phyloP scores from a whole-genome alignment of 164 flowering plant species.

The Euptelea pleiosperma region DNA sequence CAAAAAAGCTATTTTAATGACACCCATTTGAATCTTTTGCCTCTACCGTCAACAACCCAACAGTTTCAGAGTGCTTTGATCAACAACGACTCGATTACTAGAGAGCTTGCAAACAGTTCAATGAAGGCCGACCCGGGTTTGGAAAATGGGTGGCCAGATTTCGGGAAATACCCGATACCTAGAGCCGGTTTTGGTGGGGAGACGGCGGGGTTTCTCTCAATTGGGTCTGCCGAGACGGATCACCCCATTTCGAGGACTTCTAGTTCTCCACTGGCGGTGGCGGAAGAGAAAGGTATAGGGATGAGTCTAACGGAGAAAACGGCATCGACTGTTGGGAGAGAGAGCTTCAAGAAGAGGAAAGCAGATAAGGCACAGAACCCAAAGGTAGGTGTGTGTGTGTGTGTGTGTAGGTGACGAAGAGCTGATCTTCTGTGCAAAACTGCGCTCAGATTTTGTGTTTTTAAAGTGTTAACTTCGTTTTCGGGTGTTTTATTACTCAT shows the following conservation, averaged over 20 bases:
- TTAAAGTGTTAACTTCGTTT: too few relatives aligned
- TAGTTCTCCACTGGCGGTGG: conserved; percentile 34
- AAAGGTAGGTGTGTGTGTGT: conserved; percentile 34
- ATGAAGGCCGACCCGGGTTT: conserved; percentile 48
- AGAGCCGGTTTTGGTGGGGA: conserved; percentile 8
- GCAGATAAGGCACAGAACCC: conserved; percentile 36
- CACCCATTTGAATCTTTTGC: conserved; percentile 29
- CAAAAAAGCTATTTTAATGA: conserved; percentile 25
- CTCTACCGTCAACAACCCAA: conserved; percentile 12
- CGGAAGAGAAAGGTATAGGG: conserved; percentile 15
- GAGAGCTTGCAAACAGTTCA: conserved; percentile 27
- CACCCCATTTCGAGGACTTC: conserved; percentile 31
- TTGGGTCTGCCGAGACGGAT: conserved; percentile 22
- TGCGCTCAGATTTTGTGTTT: too few relatives aligned
- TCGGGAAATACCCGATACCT: conserved; percentile 19
- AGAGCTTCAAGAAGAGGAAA: conserved; percentile 66
- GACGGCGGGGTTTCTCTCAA: conserved; percentile 16
- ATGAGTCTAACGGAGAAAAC: conserved; percentile 25
- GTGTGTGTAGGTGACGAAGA: background rate
- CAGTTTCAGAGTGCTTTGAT: conserved; percentile 27
- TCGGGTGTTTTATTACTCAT: too few relatives aligned
- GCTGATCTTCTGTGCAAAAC: background rate
- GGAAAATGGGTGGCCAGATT: conserved; percentile 47
- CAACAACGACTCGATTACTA: conserved; percentile 22
- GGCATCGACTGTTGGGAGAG: conserved; percentile 31